Base-by-base conservation (phyloP, 768 basidiomycete genomes). In the Kwoniella sp. region DNA sequence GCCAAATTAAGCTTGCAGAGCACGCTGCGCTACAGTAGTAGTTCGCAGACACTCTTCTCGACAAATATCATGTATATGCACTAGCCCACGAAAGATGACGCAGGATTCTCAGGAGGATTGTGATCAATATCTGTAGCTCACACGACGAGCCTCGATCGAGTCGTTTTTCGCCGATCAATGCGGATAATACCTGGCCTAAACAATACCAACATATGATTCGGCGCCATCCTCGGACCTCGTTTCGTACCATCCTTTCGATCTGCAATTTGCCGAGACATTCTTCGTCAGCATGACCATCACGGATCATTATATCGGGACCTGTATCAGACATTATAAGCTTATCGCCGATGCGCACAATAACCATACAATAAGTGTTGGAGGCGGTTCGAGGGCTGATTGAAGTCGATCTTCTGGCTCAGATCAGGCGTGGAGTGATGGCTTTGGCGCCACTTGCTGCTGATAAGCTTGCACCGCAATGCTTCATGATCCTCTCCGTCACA, bases 301-400 rank as follows among this genome's bases (percentile, higher is more conserved):
- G 17, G 40, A 4, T 10, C 10, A 44, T 9, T 19, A 6, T 44
- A 6, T 44, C 10, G 5, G 7, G 13, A 33, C 13, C 13, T 13
- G 40, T 4, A 6, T 44, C 8, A 44, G 40, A 44, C 40, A 19
- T 44, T 44, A 4, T 44, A 19, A 44, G 40, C 40, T 19, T 44
- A 44, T 44, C 40, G 40, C 17, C 8, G 40, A 44, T 44, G 40
- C 4, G 64, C 40, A n/a, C n/a, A n/a, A n/a, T n/a, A n/a, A n/a
- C n/a, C n/a, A n/a, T n/a, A n/a, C n/a, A 19, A 33, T 33, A 44
- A 6, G 40, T 10, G 8, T 44, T 44, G 40, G 17, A 10, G 17
- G 17, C 7, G 17, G 17, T 9, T n/a, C n/a, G 17, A 44, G 40
- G 40, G 40, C 17, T 15, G 17, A 44, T 4, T 9, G 13, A 6